A percentile compares a stretch with the other conserved stretches of the same genome.
These are phyloP conservation scores for Xylaria arbuscula DNA, from an alignment of 2,329 filamentous ascomycete genomes.

Conservation along the genomic window DNA sequence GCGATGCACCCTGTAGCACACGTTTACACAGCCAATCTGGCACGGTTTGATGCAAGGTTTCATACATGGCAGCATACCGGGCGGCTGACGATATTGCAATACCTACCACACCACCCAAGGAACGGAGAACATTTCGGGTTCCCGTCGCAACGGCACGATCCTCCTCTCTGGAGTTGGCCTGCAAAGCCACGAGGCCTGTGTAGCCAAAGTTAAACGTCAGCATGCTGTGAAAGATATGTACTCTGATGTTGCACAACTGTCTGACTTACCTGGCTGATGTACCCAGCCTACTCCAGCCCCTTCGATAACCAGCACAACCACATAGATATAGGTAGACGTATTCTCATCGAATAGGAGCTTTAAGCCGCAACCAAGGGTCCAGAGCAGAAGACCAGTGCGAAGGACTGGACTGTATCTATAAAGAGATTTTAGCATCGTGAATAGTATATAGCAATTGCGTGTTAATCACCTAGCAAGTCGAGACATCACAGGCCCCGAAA, in stretches of 20 bases:
- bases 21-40: neutral
- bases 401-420: neutral
- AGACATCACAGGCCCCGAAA: neutral
- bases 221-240: neutral
- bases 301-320: neutral
- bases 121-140: neutral
- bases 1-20: neutral
- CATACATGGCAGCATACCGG: neutral
- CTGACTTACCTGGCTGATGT: conserved; percentile 1
- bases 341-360: neutral
- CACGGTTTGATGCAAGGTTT: neutral
- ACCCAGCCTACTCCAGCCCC: neutral
- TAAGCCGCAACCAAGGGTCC: neutral
- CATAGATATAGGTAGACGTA: neutral
- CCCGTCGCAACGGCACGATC: conserved; percentile 1
- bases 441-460: neutral
- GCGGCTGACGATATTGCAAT: neutral
- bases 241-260: neutral
- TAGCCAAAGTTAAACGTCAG: neutral
- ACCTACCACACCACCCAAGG: neutral
- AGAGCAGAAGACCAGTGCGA: neutral
- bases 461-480: neutral
- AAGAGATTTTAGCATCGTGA: neutral
- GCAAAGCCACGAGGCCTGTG: neutral
- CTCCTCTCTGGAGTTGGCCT: neutral